Conservation (phyloP, 2,329 filamentous ascomycete species). For the Calonectria pteridis region DNA sequence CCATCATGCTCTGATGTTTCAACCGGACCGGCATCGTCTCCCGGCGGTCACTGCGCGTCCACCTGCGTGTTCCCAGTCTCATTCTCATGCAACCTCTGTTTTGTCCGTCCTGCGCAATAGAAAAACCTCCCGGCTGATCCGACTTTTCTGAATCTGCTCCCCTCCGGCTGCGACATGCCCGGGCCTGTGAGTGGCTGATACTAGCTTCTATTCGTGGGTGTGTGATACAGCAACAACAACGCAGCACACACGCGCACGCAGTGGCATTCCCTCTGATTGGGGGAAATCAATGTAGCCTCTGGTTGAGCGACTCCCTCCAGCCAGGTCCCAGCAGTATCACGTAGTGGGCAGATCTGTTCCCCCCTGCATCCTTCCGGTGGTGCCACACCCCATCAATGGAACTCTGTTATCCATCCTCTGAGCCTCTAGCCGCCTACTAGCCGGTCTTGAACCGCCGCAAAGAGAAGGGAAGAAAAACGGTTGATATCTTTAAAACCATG, state of each 20-base stretch:
- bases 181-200: background rate
- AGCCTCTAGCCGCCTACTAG: background rate
- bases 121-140: background rate
- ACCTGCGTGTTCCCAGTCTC: background rate
- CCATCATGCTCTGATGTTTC: background rate
- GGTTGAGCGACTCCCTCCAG: background rate
- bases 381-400: constrained; percentile 6
- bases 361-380: background rate
- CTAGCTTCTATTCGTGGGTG: background rate
- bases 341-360: background rate
- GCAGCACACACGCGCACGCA: background rate
- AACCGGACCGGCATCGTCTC: background rate
- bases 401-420: background rate
- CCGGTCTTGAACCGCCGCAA: background rate
- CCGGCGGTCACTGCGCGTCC: constrained; percentile 6
- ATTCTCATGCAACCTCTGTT: constrained; percentile 10
- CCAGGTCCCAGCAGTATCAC: background rate
- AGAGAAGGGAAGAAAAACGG: background rate
- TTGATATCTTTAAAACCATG: background rate
- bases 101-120: background rate
- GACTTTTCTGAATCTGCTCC: background rate
- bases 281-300: background rate
- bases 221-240: background rate
- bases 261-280: background rate
- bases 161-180: background rate